Evolutionary conservation across 140 eudicot genomes (phyloP).

Genomic region (Oenanthe javanica): DNA sequence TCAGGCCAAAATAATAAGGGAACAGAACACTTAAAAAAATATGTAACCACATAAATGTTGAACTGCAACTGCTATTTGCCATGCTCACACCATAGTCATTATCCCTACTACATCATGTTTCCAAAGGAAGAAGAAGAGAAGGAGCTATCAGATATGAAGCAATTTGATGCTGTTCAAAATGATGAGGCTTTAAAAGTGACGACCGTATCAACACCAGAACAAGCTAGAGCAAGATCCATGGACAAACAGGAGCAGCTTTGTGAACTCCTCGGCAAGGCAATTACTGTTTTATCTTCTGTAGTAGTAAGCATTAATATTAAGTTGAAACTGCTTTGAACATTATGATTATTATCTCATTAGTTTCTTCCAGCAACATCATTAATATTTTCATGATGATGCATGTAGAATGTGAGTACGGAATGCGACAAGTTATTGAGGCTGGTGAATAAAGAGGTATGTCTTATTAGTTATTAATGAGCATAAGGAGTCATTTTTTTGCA

Average conservation of each 20-base stretch:
- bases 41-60: too few species aligned
- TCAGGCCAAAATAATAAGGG: too few species aligned
- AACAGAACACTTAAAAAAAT: too few species aligned
- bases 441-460: constrained; percentile 63
- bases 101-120: constrained; percentile 7
- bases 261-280: constrained; percentile 59
- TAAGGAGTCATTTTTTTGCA: not conserved
- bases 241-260: constrained; percentile 73
- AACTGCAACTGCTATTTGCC: too few species aligned
- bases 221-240: constrained; percentile 52
- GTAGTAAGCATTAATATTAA: constrained; percentile 40
- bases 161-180: constrained; percentile 25
- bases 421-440: constrained; percentile 75
- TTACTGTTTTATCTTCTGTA: constrained; percentile 89
- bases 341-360: not conserved
- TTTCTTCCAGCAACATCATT: not conserved
- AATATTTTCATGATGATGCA: constrained; percentile 4
- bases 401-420: constrained; percentile 81
- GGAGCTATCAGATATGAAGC: constrained; percentile 49
- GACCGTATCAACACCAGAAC: constrained; percentile 49
- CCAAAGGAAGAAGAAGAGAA: constrained; percentile 70
- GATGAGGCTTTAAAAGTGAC: constrained; percentile 67
- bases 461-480: not conserved
- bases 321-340: not conserved
- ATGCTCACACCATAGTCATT: too few species aligned